Base-by-base conservation (phyloP, 345 rosid genomes). In the Eucalyptus melliodora region DNA sequence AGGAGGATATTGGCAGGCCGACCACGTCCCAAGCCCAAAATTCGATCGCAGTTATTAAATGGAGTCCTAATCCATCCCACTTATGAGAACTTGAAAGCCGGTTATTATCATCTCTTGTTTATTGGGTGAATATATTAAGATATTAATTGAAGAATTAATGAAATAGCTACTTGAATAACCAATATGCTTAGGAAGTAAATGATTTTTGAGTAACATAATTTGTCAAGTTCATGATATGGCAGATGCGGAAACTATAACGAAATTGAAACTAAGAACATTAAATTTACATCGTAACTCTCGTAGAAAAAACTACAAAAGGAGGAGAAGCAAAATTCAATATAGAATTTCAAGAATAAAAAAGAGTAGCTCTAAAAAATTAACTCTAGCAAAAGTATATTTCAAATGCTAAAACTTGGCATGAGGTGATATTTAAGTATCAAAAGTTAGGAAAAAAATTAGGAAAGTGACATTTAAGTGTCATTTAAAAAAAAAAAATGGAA, bases 171-270 rank as follows among this genome's bases (percentile, higher is more conserved):
- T 67, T 31, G 21, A 67, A 31, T 31, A 31, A 31, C 37, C 11
- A 67, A 17, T 16, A 31, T 8, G 3, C 19, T n/a, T 8, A 67
- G 37, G 80, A 31, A 67, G 40, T 31, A 67, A n/a, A 67, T 31
- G 10, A 67, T 15, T 7, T 67, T 67, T 67, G 40, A n/a, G 40
- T 67, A 1, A 67, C 11, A 31, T 67, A 67, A 67, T 67, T 16
- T 15, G 40, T n/a, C 4, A 8, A 16, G 23, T 31, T 67, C 0
- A 0, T 21, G 26, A 53, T 53, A 21, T 21, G 59, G 26, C 1
- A 53, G 0, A 53, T 21, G 26, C 0, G 2, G 5, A 53, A 21
- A 21, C 11, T 53, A 21, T 21, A 4, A 53, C 0, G 0, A 0
- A 53, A 53, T 53, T 53, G 59, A 53, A 21, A 53, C 1, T 2